phyloP scores from a whole-genome alignment of 2,329 filamentous ascomycete genomes.

The Cytospora schulzeri region DNA sequence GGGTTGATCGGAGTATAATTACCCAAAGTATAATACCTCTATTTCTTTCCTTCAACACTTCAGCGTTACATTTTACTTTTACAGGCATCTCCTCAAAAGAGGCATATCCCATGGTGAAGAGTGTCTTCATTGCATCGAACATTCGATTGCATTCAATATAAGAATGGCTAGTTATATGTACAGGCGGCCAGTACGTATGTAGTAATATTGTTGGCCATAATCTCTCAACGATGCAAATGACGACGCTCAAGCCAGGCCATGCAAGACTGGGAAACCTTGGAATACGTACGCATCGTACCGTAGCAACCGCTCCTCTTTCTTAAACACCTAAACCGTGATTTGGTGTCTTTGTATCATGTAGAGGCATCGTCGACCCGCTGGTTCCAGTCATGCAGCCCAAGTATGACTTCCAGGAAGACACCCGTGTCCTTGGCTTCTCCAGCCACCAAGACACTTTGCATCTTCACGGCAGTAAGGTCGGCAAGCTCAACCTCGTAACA shows the following conservation, averaged over 20 bases:
- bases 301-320: not conserved
- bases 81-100: too few relatives aligned
- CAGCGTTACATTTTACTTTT: too few relatives aligned
- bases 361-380: not conserved
- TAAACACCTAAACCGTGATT: not conserved
- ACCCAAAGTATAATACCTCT: too few relatives aligned
- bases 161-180: not conserved
- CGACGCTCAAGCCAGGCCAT: constrained; percentile 15
- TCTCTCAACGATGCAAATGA: not conserved
- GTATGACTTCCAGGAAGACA: not conserved
- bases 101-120: not conserved
- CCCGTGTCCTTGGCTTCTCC: too few relatives aligned
- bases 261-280: constrained; percentile 6
- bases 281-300: not conserved
- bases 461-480: not conserved
- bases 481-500: not conserved
- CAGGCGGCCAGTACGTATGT: not conserved
- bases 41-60: too few relatives aligned
- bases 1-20: not conserved
- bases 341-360: not conserved
- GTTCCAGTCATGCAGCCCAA: not conserved
- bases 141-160: not conserved
- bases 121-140: not conserved
- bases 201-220: not conserved
- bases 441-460: not conserved